Conservation (phyloP, 2,329 filamentous ascomycete genomes). For the Monilinia aucupariae region DNA sequence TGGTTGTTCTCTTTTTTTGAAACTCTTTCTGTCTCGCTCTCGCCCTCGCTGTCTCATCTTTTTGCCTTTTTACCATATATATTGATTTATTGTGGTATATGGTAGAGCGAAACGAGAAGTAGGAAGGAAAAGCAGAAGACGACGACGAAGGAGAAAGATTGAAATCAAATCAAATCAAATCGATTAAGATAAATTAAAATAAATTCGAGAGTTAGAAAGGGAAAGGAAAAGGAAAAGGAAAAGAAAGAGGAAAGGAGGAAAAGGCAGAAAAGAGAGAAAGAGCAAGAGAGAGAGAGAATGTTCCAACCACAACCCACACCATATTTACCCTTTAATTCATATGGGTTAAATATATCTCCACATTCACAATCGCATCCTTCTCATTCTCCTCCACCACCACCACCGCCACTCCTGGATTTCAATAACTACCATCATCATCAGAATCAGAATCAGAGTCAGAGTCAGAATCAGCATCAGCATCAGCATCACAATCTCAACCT, state of each 20-base stretch:
- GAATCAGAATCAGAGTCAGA: background rate
- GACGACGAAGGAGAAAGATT: background rate
- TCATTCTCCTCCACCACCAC: background rate
- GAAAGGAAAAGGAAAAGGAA: background rate
- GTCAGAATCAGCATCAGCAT: background rate
- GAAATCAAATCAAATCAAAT: background rate
- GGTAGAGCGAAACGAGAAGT: background rate
- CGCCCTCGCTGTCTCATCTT: background rate
- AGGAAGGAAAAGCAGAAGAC: background rate
- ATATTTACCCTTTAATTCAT: slow-evolving; percentile 28
- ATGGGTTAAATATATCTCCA: slow-evolving; percentile 22
- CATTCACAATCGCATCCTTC: slow-evolving; percentile 13
- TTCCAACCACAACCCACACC: slow-evolving; percentile 35
- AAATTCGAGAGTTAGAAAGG: background rate
- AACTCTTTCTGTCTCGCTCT: background rate
- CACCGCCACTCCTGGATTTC: slow-evolving; percentile 14
- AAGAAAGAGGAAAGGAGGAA: background rate
- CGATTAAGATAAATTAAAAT: background rate
- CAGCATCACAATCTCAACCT: background rate
- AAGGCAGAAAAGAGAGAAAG: background rate
- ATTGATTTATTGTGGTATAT: background rate
- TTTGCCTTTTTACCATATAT: background rate
- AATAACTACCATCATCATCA: background rate
- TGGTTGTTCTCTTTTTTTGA: too few relatives aligned
- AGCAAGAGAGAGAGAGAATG: slow-evolving; percentile 20